Evolutionary conservation across 768 basidiomycete genomes (phyloP).

Genomic region (Lactarius psammicola): DNA sequence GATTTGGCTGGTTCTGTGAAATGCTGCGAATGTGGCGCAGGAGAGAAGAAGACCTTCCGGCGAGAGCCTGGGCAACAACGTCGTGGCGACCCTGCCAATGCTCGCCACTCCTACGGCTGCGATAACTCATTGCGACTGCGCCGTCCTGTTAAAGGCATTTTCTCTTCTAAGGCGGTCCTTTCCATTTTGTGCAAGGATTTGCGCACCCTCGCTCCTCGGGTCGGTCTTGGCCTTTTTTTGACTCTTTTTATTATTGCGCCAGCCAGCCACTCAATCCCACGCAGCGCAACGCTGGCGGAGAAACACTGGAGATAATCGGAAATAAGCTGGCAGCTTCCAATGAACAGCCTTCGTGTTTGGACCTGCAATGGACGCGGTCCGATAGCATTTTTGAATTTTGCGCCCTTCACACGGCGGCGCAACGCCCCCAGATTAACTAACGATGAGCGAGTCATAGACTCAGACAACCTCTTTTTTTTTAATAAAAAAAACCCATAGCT

Average conservation of each 20-base stretch:
- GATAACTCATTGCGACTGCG: background rate
- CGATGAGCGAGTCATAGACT: background rate
- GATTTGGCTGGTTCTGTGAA: background rate
- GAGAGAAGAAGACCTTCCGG: background rate
- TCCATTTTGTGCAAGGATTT: background rate
- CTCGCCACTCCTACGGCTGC: background rate
- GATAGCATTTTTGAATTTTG: background rate
- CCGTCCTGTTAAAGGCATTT: background rate
- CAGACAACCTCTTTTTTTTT: background rate
- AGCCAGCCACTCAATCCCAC: background rate
- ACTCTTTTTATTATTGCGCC: background rate
- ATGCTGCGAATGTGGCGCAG: background rate
- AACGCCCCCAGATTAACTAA: background rate
- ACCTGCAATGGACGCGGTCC: background rate
- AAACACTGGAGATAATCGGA: background rate
- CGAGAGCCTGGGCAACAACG: background rate
- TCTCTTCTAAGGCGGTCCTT: background rate
- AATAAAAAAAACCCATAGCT: background rate
- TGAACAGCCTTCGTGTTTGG: background rate
- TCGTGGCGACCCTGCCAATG: background rate
- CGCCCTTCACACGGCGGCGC: background rate
- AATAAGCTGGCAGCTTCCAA: slow-evolving; percentile 4
- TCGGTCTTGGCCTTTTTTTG: background rate
- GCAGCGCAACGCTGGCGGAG: background rate
- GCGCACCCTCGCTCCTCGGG: background rate